A percentile compares a stretch with the other conserved stretches of the same genome.
Conservation (phyloP, 495 filamentous ascomycete genomes). For the Neurospora sp. region DNA sequence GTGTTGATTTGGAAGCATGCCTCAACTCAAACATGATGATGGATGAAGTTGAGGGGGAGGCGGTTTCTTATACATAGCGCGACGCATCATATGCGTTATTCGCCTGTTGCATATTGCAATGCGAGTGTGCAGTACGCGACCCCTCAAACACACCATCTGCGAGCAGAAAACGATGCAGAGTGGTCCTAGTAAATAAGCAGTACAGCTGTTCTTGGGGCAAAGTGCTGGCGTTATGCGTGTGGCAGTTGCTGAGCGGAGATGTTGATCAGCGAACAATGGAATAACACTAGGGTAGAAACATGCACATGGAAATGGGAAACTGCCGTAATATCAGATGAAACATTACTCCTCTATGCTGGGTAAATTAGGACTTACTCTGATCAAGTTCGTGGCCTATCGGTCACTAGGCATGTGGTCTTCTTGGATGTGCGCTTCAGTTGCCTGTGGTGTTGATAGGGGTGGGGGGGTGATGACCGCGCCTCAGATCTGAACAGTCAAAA, state of each 20-base stretch:
- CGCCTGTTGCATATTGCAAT: background rate
- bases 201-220: background rate
- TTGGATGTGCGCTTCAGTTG: background rate
- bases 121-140: background rate
- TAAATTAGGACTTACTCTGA: background rate
- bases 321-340: background rate
- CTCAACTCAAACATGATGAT: background rate
- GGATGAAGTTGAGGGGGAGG: background rate
- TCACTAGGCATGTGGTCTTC: background rate
- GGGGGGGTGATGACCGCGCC: background rate
- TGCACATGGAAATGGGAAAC: background rate
- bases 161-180: background rate
- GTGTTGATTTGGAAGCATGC: background rate
- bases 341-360: background rate
- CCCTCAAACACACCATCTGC: background rate
- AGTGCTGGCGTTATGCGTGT: background rate
- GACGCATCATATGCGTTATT: background rate
- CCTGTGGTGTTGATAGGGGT: background rate
- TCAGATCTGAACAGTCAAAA: background rate
- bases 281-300: background rate
- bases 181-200: background rate
- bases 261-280: background rate
- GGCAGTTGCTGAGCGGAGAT: background rate
- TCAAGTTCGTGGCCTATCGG: background rate
- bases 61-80: background rate